Conservation (phyloP, 306 rosid genomes). For the Adenanthera pavonina region DNA sequence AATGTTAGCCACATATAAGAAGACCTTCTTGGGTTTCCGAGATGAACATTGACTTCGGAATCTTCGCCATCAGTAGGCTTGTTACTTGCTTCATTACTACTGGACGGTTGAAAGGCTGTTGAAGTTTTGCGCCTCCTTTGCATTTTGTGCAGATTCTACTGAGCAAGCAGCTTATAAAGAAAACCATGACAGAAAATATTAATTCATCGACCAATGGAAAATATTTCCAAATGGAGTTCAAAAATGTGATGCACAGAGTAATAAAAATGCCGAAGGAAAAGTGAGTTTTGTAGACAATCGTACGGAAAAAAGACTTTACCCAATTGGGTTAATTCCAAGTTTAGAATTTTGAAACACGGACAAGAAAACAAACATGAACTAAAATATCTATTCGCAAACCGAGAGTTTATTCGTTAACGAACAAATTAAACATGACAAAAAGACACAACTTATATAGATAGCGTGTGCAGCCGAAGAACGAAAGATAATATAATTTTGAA, state of each 20-base stretch:
- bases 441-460: not conserved
- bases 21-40: constrained; percentile 65
- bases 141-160: constrained; percentile 45
- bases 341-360: constrained; percentile 20
- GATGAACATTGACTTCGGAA: constrained; percentile 20
- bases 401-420: not conserved
- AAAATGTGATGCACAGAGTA: not conserved
- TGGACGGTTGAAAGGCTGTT: constrained; percentile 30
- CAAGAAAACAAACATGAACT: constrained; percentile 11
- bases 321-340: constrained; percentile 25
- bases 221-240: not conserved
- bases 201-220: constrained; percentile 34
- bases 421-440: constrained; percentile 16
- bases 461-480: not conserved
- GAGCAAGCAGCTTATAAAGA: constrained; percentile 8
- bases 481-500: not conserved
- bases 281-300: constrained; percentile 23
- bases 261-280: not conserved
- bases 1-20: constrained; percentile 67
- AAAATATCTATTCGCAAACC: not conserved
- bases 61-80: constrained; percentile 37
- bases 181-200: not conserved
- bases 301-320: not conserved
- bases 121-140: constrained; percentile 52
- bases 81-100: constrained; percentile 42